Evolutionary conservation across 257 asterid species (phyloP).

Genomic region (Nicotiana knightiana): DNA sequence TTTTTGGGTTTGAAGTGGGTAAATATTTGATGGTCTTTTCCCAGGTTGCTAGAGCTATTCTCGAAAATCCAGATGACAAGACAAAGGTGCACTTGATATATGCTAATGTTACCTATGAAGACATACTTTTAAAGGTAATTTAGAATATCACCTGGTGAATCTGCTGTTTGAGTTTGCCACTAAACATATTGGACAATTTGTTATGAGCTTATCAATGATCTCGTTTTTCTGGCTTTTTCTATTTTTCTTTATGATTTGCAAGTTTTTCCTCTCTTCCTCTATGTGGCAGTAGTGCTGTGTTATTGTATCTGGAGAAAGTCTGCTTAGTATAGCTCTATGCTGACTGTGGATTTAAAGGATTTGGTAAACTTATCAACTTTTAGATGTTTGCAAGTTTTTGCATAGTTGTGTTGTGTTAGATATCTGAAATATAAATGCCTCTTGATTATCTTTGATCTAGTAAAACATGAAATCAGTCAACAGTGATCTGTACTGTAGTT

Average conservation of each 20-base stretch:
- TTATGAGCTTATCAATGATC: not conserved
- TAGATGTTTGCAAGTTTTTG: not conserved
- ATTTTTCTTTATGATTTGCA: too few species aligned
- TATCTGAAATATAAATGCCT: not conserved
- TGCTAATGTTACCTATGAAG: constrained; percentile 85
- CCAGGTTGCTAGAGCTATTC: constrained; percentile 89
- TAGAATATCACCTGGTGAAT: not conserved
- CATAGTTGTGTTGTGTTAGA: not conserved
- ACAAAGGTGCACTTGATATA: constrained; percentile 79
- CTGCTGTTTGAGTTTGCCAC: not conserved
- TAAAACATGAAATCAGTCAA: not conserved
- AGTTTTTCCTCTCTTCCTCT: not conserved
- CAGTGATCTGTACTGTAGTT: not conserved
- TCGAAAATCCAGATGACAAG: constrained; percentile 68
- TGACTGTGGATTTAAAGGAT: not conserved
- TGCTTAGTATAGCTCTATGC: not conserved
- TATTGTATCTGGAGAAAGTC: not conserved
- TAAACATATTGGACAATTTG: too few species aligned
- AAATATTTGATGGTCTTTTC: constrained; percentile 6
- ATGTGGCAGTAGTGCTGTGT: not conserved
- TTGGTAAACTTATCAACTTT: not conserved
- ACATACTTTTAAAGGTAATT: constrained; percentile 79
- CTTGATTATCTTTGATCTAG: not conserved
- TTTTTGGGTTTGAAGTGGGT: not conserved
- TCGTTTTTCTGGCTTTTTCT: not conserved